Conservation (phyloP, 768 basidiomycete genomes). For the Cyathus striatus region DNA sequence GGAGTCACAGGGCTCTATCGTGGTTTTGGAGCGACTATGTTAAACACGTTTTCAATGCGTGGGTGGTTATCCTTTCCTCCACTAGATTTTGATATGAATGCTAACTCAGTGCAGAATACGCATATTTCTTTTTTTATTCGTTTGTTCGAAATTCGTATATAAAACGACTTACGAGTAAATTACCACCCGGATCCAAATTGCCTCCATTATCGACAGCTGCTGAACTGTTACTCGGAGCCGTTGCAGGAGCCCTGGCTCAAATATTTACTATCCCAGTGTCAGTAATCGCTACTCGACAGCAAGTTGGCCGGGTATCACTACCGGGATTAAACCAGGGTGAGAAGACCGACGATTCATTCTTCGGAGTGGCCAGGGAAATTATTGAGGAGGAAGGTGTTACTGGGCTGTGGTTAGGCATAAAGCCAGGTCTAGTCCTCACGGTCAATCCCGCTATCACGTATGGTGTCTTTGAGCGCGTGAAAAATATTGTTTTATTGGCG, state of each 20-base stretch:
- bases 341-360: conserved; percentile 61
- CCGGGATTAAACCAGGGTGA: conserved; percentile 14
- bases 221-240: conserved; percentile 84
- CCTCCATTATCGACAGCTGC: conserved; percentile 66
- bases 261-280: conserved; percentile 98
- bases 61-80: conserved; percentile 24
- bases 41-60: conserved; percentile 98
- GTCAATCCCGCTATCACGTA: conserved; percentile 98
- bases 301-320: conserved; percentile 53
- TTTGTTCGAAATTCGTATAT: conserved; percentile 82
- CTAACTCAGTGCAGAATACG: conserved; percentile 64
- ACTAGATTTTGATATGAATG: conserved; percentile 3
- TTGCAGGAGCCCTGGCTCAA: conserved; percentile 92
- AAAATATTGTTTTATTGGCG: conserved; percentile 62
- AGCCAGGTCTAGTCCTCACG: conserved; percentile 90
- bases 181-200: conserved; percentile 55
- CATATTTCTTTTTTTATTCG: conserved; percentile 99
- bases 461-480: conserved; percentile 89
- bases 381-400: conserved; percentile 82
- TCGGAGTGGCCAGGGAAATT: conserved; percentile 80
- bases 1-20: conserved; percentile 82
- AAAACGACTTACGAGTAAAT: conserved; percentile 56
- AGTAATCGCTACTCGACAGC: conserved; percentile 96
- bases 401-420: conserved; percentile 91
- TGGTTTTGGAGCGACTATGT: conserved; percentile 94